A percentile compares a stretch with the other conserved stretches of the same genome.
Evolutionary conservation across 2,329 filamentous ascomycete genomes (phyloP).

Genomic region (Penicillium sp.): DNA sequence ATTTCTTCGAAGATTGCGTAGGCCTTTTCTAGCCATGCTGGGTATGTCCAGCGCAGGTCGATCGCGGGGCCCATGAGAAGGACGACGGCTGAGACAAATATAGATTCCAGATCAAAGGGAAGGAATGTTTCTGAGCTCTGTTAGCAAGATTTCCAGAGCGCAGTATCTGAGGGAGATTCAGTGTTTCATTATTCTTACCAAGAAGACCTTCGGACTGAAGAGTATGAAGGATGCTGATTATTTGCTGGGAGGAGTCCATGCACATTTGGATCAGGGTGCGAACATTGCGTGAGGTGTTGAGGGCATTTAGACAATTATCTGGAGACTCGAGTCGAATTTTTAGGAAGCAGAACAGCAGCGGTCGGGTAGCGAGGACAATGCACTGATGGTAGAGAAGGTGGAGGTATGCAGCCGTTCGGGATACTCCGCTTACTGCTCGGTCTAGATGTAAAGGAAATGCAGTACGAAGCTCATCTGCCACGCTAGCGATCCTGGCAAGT

Average conservation of each 20-base stretch:
- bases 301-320: constrained; percentile 27
- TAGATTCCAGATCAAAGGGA: constrained; percentile 19
- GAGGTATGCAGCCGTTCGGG: constrained; percentile 43
- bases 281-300: constrained; percentile 39
- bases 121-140: constrained; percentile 47
- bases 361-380: constrained; percentile 16
- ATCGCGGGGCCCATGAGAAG: constrained; percentile 31
- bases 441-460: constrained; percentile 40
- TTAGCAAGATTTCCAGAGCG: background rate
- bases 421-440: constrained; percentile 40
- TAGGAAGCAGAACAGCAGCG: constrained; percentile 40
- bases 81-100: constrained; percentile 19
- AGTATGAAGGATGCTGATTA: constrained; percentile 44
- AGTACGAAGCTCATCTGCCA: constrained; percentile 42
- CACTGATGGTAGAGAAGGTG: constrained; percentile 31
- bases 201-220: constrained; percentile 49
- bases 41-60: constrained; percentile 36
- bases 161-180: too few relatives aligned
- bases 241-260: constrained; percentile 46
- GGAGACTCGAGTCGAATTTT: constrained; percentile 35
- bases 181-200: too few relatives aligned
- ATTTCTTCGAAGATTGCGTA: constrained; percentile 50
- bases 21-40: constrained; percentile 43
- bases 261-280: constrained; percentile 43
- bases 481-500: constrained; percentile 39